These are phyloP conservation scores for Nicotiana tabacum DNA, from an alignment of 257 asterid species.

Conservation along the genomic window DNA sequence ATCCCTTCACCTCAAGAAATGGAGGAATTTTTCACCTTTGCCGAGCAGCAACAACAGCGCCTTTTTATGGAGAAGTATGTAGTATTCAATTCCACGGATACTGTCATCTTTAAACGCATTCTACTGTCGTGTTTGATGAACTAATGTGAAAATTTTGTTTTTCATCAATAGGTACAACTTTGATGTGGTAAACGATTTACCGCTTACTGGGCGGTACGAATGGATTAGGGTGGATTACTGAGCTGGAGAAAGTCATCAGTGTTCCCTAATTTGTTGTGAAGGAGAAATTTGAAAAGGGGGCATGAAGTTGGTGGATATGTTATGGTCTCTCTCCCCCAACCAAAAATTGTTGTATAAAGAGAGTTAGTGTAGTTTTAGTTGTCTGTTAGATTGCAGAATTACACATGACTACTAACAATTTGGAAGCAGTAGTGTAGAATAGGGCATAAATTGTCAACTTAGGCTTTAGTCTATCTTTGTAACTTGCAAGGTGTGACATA, in stretches of 20 bases:
- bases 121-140: background rate
- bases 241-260: background rate
- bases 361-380: background rate
- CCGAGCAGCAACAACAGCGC: conserved; percentile 50
- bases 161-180: conserved; percentile 61
- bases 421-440: background rate
- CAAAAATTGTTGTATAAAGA: conserved; percentile 9
- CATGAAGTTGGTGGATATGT: background rate
- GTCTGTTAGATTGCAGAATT: conserved; percentile 6
- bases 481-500: conserved; percentile 4
- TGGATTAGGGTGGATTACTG: conserved; percentile 48
- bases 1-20: conserved; percentile 47
- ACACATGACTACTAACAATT: conserved; percentile 9
- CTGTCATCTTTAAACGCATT: background rate
- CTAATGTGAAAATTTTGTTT: background rate
- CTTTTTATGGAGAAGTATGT: conserved; percentile 59
- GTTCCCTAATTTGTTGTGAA: background rate
- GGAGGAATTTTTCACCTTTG: conserved; percentile 52
- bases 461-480: background rate
- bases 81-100: background rate
- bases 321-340: background rate
- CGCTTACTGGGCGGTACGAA: conserved; percentile 72
- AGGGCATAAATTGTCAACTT: conserved; percentile 1
- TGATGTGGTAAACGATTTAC: conserved; percentile 42
- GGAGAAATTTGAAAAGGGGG: background rate